Evolutionary conservation across 352 stramenopile species (phyloP).

Genomic region (Pythium vanterpoolii): DNA sequence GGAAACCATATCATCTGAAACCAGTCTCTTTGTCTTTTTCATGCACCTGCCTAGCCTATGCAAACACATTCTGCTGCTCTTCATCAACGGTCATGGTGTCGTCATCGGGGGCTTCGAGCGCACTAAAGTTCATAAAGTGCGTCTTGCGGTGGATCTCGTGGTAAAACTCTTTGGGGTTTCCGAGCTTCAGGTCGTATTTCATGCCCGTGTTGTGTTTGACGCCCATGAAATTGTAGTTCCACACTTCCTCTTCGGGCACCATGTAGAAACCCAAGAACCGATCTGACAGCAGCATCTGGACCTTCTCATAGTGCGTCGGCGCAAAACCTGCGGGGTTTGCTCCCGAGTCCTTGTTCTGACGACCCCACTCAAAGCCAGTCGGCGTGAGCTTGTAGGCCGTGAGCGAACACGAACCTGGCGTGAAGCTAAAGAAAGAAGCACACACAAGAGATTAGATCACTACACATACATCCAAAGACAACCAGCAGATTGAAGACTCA

Average conservation of each 20-base stretch:
- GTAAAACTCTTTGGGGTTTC: constrained; percentile 99
- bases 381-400: constrained; percentile 98
- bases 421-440: constrained; percentile 89
- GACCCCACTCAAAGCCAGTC: constrained; percentile 96
- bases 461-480: background rate
- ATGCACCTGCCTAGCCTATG: constrained; percentile 21
- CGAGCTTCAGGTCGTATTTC: constrained; percentile 98
- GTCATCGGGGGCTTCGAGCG: constrained; percentile 94
- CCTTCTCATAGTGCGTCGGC: constrained; percentile 98
- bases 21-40: background rate
- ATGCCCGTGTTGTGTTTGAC: constrained; percentile 97
- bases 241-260: constrained; percentile 97
- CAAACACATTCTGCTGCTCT: constrained; percentile 88
- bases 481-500: constrained; percentile 15
- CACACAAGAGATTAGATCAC: constrained; percentile 4
- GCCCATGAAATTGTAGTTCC: constrained; percentile 99
- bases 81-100: constrained; percentile 88
- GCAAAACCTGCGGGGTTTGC: constrained; percentile 94
- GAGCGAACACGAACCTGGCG: constrained; percentile 98
- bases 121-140: constrained; percentile 99
- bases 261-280: constrained; percentile 99
- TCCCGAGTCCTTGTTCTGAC: constrained; percentile 96
- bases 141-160: constrained; percentile 97
- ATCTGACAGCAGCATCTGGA: constrained; percentile 99
- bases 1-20: background rate